Percentiles rank a stretch among this genome's conserved stretches.
These are phyloP conservation scores for Deuterostichococcus epilithicus DNA, from an alignment of 139 green algal species.

Conservation along the genomic window DNA sequence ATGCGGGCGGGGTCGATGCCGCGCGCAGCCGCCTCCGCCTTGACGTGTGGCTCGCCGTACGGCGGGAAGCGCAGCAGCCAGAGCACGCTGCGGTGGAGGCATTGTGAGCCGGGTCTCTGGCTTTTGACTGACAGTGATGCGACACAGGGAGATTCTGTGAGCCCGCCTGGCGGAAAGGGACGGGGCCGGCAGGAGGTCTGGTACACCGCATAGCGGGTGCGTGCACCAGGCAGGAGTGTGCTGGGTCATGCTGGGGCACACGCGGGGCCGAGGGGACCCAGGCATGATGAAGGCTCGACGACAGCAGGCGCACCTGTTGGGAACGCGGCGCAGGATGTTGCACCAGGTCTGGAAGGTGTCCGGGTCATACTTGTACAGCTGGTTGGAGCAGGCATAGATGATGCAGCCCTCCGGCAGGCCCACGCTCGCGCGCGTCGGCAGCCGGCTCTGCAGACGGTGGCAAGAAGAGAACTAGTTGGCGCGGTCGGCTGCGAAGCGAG, in stretches of 20 bases:
- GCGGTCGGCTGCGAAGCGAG: too few species aligned
- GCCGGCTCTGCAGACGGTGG: neutral
- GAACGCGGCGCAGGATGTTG: conserved; percentile 54
- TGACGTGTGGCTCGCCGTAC: conserved; percentile 67
- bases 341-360: conserved; percentile 81
- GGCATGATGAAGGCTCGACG: too few species aligned
- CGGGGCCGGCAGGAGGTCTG: too few species aligned
- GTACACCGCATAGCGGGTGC: too few species aligned
- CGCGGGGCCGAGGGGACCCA: too few species aligned
- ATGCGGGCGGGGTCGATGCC: conserved; percentile 68
- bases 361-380: conserved; percentile 92
- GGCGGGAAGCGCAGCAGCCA: conserved; percentile 91
- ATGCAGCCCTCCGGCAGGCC: conserved; percentile 75
- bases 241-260: too few species aligned
- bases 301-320: neutral
- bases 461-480: too few species aligned
- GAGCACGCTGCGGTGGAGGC: conserved; percentile 62
- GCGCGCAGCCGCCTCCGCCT: conserved; percentile 30
- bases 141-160: too few species aligned
- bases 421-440: conserved; percentile 25
- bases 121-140: too few species aligned
- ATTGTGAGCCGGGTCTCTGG: too few species aligned
- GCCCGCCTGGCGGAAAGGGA: too few species aligned
- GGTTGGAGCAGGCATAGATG: conserved; percentile 81
- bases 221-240: too few species aligned